These are phyloP conservation scores for Pouteria glomerata DNA, from an alignment of 148 eudicot genomes.

Conservation along the genomic window DNA sequence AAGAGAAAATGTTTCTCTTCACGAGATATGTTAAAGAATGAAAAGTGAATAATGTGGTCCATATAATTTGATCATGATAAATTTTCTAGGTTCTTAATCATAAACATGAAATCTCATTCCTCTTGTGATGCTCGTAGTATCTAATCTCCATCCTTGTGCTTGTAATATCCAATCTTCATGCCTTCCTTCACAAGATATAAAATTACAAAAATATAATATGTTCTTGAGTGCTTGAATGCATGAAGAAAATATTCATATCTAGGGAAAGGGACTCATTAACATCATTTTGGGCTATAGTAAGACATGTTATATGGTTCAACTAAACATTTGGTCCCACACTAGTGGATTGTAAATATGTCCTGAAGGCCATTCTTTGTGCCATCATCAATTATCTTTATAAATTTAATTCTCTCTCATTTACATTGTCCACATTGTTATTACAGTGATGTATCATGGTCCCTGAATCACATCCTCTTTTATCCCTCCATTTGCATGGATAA, in stretches of 20 bases:
- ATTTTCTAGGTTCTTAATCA: background rate
- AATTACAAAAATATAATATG: background rate
- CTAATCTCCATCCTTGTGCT: no score
- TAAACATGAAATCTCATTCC: background rate
- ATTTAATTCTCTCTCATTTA: no score
- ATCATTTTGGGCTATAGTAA: background rate
- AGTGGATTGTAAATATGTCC: background rate
- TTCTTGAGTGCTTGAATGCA: background rate
- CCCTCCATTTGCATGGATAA: no score
- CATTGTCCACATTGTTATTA: no score
- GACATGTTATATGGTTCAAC: background rate
- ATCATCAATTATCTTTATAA: no score
- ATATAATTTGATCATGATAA: background rate
- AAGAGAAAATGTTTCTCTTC: background rate
- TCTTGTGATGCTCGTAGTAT: background rate
- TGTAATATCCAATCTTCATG: background rate
- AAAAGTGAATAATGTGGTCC: background rate
- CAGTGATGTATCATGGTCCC: no score
- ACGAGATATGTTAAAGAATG: background rate
- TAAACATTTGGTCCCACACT: background rate
- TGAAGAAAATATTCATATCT: background rate
- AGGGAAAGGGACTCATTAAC: background rate
- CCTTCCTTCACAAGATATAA: background rate
- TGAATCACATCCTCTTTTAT: no score
- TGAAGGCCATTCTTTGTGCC: no score